A percentile compares a stretch with the other conserved stretches of the same genome.
phyloP scores from a whole-genome alignment of 352 stramenopile species.

The Phytophthora brassicae region DNA sequence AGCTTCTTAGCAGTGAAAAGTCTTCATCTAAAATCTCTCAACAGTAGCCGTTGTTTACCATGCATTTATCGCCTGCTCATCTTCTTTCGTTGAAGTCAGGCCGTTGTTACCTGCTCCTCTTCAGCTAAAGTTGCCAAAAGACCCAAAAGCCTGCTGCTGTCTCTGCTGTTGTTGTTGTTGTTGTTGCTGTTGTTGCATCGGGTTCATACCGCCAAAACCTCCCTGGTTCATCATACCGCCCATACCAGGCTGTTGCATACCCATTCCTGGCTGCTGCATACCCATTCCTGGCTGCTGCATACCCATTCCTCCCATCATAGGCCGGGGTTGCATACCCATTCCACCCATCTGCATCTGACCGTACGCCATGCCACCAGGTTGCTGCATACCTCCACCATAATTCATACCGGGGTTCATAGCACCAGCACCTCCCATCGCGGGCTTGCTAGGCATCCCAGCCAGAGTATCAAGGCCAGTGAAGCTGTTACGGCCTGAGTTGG shows the following conservation, averaged over 20 bases:
- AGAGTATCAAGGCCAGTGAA: slow-evolving; percentile 84
- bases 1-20: slow-evolving; percentile 12
- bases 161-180: slow-evolving; percentile 56
- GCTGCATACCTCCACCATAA: slow-evolving; percentile 39
- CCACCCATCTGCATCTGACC: slow-evolving; percentile 45
- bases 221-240: slow-evolving; percentile 70
- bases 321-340: slow-evolving; percentile 30
- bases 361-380: slow-evolving; percentile 28
- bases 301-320: slow-evolving; percentile 34
- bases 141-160: slow-evolving; percentile 62
- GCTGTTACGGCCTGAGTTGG: slow-evolving; percentile 54
- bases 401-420: slow-evolving; percentile 64
- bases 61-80: slow-evolving; percentile 22
- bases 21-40: slow-evolving; percentile 26
- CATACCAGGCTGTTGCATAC: slow-evolving; percentile 44
- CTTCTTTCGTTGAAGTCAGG: slow-evolving; percentile 16
- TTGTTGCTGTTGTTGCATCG: slow-evolving; percentile 51
- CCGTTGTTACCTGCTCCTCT: slow-evolving; percentile 8
- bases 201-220: slow-evolving; percentile 43
- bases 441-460: slow-evolving; percentile 75
- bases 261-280: slow-evolving; percentile 42
- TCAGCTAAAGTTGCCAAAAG: slow-evolving; percentile 54
- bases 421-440: slow-evolving; percentile 43
- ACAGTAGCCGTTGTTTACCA: slow-evolving; percentile 23
- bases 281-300: slow-evolving; percentile 32